phyloP scores from a whole-genome alignment of 768 basidiomycete species.

The Lyophyllum shimeji region DNA sequence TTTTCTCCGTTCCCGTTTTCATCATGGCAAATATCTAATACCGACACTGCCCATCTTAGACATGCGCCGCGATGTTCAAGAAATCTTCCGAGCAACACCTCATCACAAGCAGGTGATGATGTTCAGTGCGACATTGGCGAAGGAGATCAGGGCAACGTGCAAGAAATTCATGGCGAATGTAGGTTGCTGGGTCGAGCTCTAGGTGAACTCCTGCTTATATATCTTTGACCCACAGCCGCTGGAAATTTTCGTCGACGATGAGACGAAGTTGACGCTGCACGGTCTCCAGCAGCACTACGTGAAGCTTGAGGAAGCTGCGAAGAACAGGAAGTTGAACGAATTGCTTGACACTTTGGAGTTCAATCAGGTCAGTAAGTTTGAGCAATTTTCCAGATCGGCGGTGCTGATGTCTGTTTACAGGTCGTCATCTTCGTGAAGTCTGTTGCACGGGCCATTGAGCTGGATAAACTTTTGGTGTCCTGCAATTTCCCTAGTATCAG shows the following conservation, averaged over 20 bases:
- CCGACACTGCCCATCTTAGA: constrained; percentile 76
- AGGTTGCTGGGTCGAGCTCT: constrained; percentile 34
- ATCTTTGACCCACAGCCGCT: constrained; percentile 64
- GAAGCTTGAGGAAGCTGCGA: constrained; percentile 90
- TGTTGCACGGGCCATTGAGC: constrained; percentile 91
- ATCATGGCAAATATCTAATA: constrained; percentile 57
- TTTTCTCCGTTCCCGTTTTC: constrained; percentile 53
- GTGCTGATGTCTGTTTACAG: constrained; percentile 36
- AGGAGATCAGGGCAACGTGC: constrained; percentile 96
- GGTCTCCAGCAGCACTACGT: constrained; percentile 99
- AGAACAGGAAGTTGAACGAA: constrained; percentile 97
- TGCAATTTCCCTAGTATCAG: constrained; percentile 99
- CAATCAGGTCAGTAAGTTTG: constrained; percentile 74
- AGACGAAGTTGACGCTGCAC: constrained; percentile 97
- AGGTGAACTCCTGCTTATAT: neutral
- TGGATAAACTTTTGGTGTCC: constrained; percentile 93
- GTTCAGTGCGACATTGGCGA: constrained; percentile 98
- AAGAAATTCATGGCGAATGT: constrained; percentile 99
- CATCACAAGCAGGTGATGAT: constrained; percentile 99
- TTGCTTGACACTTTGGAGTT: constrained; percentile 95
- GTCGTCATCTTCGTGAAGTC: constrained; percentile 99
- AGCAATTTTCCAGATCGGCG: neutral
- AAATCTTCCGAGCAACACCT: constrained; percentile 98
- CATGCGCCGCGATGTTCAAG: constrained; percentile 99
- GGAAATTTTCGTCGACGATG: constrained; percentile 99